These are phyloP conservation scores for Penicillium desertorum DNA, from an alignment of 495 filamentous ascomycete species.

Conservation along the genomic window DNA sequence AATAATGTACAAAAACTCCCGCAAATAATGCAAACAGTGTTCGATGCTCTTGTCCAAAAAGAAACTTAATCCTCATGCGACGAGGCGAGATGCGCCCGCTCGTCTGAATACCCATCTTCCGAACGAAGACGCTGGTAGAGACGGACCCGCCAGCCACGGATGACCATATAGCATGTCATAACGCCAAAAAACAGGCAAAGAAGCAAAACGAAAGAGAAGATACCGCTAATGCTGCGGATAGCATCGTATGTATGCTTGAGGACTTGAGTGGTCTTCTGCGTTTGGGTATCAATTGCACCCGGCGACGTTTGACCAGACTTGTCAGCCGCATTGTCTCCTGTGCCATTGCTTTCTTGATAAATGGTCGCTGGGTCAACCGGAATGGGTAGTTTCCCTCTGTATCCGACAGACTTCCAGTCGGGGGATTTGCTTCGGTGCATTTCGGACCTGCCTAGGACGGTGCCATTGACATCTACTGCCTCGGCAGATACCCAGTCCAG, in stretches of 20 bases:
- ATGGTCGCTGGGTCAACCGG: conserved; percentile 23
- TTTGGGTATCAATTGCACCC: conserved; percentile 20
- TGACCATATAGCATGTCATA: conserved; percentile 24
- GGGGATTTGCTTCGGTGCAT: conserved; percentile 25
- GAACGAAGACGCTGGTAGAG: conserved; percentile 24
- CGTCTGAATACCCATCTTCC: conserved; percentile 18
- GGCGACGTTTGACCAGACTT: conserved; percentile 1
- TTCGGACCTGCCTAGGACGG: conserved; percentile 21
- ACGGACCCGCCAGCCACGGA: conserved; percentile 33
- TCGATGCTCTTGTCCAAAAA: background rate
- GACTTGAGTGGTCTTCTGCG: conserved; percentile 23
- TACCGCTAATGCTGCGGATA: conserved; percentile 25
- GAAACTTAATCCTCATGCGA: conserved; percentile 8
- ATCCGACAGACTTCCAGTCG: conserved; percentile 24
- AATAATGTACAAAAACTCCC: conserved; percentile 10
- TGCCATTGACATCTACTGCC: conserved; percentile 26
- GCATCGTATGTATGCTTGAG: conserved; percentile 21
- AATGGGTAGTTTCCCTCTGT: conserved; percentile 17
- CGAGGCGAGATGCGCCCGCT: conserved; percentile 17
- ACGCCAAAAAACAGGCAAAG: conserved; percentile 23
- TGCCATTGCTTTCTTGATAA: background rate
- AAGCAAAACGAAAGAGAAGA: conserved; percentile 27
- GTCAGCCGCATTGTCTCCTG: conserved; percentile 3
- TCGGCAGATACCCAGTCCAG: conserved; percentile 53
- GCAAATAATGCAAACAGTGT: conserved; percentile 6